A percentile compares a stretch with the other conserved stretches of the same genome.
phyloP scores from a whole-genome alignment of 352 stramenopile genomes.

The Phytophthora vignae region DNA sequence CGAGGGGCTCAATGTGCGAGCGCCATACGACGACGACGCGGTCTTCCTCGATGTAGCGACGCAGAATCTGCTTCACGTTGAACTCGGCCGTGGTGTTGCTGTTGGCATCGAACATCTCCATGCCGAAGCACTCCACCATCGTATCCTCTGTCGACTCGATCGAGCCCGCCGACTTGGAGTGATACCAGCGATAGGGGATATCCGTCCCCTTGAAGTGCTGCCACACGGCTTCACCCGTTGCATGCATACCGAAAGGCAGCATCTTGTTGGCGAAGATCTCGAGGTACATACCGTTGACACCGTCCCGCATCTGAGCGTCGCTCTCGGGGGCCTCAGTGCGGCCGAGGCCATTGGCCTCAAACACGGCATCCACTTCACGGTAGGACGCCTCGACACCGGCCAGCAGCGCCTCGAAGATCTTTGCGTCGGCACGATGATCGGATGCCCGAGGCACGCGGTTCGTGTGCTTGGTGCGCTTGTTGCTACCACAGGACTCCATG shows the following conservation, averaged over 20 bases:
- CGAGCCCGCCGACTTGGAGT: slow-evolving; percentile 35
- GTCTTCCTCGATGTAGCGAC: slow-evolving; percentile 45
- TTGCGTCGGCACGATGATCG: slow-evolving; percentile 25
- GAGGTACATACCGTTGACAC: slow-evolving; percentile 35
- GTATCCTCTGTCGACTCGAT: slow-evolving; percentile 42
- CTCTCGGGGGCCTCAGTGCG: slow-evolving; percentile 31
- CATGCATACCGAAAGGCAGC: slow-evolving; percentile 49
- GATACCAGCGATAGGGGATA: slow-evolving; percentile 38
- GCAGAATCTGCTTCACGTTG: slow-evolving; percentile 43
- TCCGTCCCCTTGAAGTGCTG: slow-evolving; percentile 49
- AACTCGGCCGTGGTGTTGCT: slow-evolving; percentile 41
- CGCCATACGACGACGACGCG: slow-evolving; percentile 68
- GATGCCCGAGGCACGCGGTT: slow-evolving; percentile 27
- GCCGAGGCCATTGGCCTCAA: slow-evolving; percentile 44
- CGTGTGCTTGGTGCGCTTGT: slow-evolving; percentile 41
- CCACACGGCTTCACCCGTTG: slow-evolving; percentile 46
- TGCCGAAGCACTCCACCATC: slow-evolving; percentile 44
- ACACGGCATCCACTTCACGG: slow-evolving; percentile 39
- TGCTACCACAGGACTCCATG: slow-evolving; percentile 36
- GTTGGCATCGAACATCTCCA: slow-evolving; percentile 46
- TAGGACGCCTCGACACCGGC: slow-evolving; percentile 39
- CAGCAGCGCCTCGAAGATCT: slow-evolving; percentile 40
- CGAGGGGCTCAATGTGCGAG: slow-evolving; percentile 56
- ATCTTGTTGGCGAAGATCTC: slow-evolving; percentile 50
- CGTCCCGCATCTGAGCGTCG: slow-evolving; percentile 40